Evolutionary conservation across 768 basidiomycete species (phyloP).

Genomic region (Hebeloma cylindrosporum): DNA sequence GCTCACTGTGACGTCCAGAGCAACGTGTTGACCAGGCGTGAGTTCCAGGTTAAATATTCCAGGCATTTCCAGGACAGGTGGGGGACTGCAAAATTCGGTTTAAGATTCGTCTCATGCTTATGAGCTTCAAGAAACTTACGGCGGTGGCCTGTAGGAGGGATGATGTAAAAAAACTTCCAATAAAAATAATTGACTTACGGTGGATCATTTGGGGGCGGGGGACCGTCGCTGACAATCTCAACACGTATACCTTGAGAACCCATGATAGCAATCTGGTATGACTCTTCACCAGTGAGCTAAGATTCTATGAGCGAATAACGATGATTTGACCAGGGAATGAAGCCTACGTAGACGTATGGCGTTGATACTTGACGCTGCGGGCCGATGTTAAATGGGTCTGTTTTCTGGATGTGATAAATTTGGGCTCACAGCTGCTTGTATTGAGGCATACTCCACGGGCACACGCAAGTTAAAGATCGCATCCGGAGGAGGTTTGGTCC

Average conservation of each 20-base stretch:
- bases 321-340: constrained; percentile 23
- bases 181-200: constrained; percentile 55
- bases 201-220: constrained; percentile 82
- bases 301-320: constrained; percentile 1
- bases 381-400: constrained; percentile 21
- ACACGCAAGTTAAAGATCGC: constrained; percentile 74
- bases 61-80: constrained; percentile 85
- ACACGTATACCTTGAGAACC: constrained; percentile 80
- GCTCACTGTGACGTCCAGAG: constrained; percentile 73
- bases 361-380: constrained; percentile 73
- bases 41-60: constrained; percentile 84
- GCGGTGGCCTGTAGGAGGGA: constrained; percentile 40
- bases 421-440: constrained; percentile 73
- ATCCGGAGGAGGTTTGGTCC: constrained; percentile 85
- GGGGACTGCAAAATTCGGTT: constrained; percentile 36
- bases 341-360: constrained; percentile 84
- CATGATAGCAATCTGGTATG: constrained; percentile 86
- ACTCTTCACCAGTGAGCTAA: constrained; percentile 82
- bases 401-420: constrained; percentile 12
- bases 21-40: constrained; percentile 73
- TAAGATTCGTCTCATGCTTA: background rate
- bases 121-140: constrained; percentile 38
- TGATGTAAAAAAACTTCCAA: constrained; percentile 10
- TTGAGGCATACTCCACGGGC: constrained; percentile 84
- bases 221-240: constrained; percentile 83